A percentile compares a stretch with the other conserved stretches of the same genome.
phyloP scores from a whole-genome alignment of 225 moss, liverwort and hornwort species.

The Physcomitrellopsis africana region DNA sequence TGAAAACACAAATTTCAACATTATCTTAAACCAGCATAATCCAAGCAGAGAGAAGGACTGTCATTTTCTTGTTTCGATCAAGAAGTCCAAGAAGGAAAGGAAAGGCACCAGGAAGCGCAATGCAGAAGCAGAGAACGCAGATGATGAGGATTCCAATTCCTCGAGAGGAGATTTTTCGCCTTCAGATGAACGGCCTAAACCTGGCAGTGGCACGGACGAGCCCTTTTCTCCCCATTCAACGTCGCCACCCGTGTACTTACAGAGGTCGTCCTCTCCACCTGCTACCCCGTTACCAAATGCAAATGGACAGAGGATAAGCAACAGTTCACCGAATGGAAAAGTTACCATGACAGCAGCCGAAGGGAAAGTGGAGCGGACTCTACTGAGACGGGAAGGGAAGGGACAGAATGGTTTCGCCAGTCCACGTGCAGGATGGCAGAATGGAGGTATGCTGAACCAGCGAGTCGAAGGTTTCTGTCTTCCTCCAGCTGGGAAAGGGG shows the following conservation, averaged over 20 bases:
- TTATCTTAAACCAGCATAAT: constrained; percentile 98
- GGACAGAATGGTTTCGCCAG: constrained; percentile 92
- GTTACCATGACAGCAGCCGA: constrained; percentile 47
- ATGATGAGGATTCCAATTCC: constrained; percentile 93
- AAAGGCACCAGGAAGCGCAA: constrained; percentile 96
- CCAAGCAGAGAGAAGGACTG: constrained; percentile 97
- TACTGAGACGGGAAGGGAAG: constrained; percentile 86
- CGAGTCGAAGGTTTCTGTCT: constrained; percentile 86
- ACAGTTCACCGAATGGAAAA: constrained; percentile 65
- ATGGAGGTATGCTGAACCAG: constrained; percentile 59
- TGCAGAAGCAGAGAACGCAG: constrained; percentile 90
- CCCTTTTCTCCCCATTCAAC: constrained; percentile 76
- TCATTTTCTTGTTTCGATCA: constrained; percentile 98
- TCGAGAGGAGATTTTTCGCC: constrained; percentile 91
- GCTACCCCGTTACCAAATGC: constrained; percentile 59
- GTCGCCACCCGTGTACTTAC: constrained; percentile 68
- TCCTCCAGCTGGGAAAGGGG: constrained; percentile 55
- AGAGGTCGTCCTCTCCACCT: constrained; percentile 69
- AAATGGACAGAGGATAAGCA: constrained; percentile 68
- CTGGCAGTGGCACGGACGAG: constrained; percentile 67
- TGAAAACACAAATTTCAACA: constrained; percentile 99
- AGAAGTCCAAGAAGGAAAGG: constrained; percentile 98
- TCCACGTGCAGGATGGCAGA: constrained; percentile 77
- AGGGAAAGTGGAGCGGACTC: constrained; percentile 83
- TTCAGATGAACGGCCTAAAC: constrained; percentile 96